Conservation (phyloP, 768 basidiomycete genomes). For the Lentinus brumalis region DNA sequence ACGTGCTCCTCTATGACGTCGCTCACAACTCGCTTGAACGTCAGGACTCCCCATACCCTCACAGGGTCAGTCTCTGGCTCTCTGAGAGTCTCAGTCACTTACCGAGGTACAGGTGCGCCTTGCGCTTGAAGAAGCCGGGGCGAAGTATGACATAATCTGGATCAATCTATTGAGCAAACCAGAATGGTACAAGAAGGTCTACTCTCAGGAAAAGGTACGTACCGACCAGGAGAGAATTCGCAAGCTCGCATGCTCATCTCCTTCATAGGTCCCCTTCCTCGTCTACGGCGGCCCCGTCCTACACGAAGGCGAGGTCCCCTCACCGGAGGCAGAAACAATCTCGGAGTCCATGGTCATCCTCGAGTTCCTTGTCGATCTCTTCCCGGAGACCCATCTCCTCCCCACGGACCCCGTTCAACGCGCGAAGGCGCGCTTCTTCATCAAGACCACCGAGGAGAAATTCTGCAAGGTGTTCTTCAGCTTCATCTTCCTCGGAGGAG, state of each 20-base stretch:
- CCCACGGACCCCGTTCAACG: slow-evolving; percentile 57
- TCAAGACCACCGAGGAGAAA: slow-evolving; percentile 50
- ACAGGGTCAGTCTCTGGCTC: too few species aligned
- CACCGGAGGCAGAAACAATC: slow-evolving; percentile 57
- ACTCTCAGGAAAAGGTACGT: neutral
- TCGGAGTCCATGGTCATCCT: slow-evolving; percentile 65
- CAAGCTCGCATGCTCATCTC: neutral
- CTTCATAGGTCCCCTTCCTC: neutral
- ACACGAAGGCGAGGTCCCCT: slow-evolving; percentile 47
- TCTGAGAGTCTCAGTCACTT: too few species aligned
- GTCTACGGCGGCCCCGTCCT: neutral
- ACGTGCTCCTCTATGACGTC: too few species aligned
- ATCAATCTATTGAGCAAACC: neutral
- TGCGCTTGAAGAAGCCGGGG: neutral
- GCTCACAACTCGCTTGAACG: too few species aligned
- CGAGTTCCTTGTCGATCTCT: slow-evolving; percentile 66
- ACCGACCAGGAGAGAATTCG: slow-evolving; percentile 21
- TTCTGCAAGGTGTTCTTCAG: slow-evolving; percentile 41
- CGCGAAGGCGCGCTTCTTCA: slow-evolving; percentile 63
- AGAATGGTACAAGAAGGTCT: neutral
- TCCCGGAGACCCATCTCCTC: slow-evolving; percentile 41
- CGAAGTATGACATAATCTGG: neutral
- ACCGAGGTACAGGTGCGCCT: neutral
- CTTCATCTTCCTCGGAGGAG: slow-evolving; percentile 35
- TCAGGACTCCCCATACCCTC: too few species aligned